These are phyloP conservation scores for Paramecium tetraurelia DNA, from an alignment of 73 alveolate species.

Conservation along the genomic window DNA sequence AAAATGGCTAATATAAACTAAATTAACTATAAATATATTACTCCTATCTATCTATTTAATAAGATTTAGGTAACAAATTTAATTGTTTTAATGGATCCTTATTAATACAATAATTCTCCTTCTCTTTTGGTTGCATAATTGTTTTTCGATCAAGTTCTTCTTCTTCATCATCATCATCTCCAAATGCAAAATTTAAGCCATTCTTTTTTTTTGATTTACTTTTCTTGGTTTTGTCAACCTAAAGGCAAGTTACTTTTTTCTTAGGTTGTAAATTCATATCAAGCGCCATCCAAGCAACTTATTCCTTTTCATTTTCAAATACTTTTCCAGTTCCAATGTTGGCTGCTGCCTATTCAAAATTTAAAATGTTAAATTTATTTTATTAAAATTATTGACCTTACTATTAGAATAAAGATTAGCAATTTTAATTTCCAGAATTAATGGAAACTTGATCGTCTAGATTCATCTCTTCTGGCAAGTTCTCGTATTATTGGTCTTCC, in stretches of 20 bases:
- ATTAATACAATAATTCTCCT: neutral
- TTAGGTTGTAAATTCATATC: neutral
- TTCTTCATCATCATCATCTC: neutral
- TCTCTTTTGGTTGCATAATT: neutral
- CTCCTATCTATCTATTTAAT: neutral
- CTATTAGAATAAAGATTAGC: neutral
- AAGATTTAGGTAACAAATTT: neutral
- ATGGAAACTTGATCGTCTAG: neutral
- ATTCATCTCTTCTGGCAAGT: neutral
- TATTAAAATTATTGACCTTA: neutral
- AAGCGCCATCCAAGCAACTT: slow-evolving; percentile 5
- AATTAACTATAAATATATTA: neutral
- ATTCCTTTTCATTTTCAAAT: neutral
- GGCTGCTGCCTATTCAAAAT: neutral
- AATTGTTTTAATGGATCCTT: neutral
- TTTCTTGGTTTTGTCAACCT: neutral
- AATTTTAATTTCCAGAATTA: neutral
- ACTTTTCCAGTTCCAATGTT: neutral
- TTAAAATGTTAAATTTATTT: neutral
- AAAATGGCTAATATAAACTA: neutral
- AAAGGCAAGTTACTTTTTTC: neutral
- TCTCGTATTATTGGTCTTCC: neutral
- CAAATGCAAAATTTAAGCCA: neutral
- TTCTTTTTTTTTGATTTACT: neutral
- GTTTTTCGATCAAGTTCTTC: neutral